These are phyloP conservation scores for Ophiostoma sp. DNA, from an alignment of 2,329 filamentous ascomycete species.

Conservation along the genomic window DNA sequence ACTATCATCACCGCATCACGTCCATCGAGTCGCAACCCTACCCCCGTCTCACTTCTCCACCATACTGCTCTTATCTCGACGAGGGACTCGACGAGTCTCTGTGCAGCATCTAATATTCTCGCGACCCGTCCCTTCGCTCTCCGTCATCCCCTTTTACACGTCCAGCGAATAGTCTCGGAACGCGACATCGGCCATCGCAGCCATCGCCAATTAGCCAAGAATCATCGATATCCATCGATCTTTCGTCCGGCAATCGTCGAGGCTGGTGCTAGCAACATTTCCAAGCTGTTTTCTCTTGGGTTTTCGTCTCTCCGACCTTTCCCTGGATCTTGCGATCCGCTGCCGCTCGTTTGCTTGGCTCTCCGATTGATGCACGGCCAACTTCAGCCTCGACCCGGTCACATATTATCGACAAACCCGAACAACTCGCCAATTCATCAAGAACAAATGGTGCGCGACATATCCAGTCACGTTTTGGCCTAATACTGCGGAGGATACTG, in stretches of 20 bases:
- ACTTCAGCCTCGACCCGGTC: neutral
- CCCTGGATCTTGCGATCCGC: conserved; percentile 14
- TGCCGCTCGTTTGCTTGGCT: neutral
- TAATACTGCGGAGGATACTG: conserved; percentile 9
- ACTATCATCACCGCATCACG: conserved; percentile 19
- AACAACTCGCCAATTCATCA: neutral
- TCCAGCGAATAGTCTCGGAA: neutral
- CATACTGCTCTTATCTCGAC: neutral
- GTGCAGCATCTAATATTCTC: neutral
- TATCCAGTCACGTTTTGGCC: neutral
- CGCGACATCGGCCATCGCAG: neutral
- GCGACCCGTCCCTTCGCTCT: neutral
- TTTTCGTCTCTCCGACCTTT: neutral
- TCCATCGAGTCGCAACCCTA: conserved; percentile 5
- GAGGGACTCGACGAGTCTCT: neutral
- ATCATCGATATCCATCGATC: neutral
- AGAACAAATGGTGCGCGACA: conserved; percentile 9
- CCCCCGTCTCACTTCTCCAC: neutral
- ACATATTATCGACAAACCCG: neutral
- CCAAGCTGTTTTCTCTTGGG: neutral
- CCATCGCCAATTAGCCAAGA: neutral
- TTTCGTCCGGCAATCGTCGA: neutral
- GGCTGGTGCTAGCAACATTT: neutral
- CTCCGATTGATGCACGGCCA: neutral
- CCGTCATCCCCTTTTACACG: neutral